A percentile compares a stretch with the other conserved stretches of the same genome.
These are phyloP conservation scores for Aspergillus campestris DNA, from an alignment of 495 filamentous ascomycete genomes.

Conservation along the genomic window DNA sequence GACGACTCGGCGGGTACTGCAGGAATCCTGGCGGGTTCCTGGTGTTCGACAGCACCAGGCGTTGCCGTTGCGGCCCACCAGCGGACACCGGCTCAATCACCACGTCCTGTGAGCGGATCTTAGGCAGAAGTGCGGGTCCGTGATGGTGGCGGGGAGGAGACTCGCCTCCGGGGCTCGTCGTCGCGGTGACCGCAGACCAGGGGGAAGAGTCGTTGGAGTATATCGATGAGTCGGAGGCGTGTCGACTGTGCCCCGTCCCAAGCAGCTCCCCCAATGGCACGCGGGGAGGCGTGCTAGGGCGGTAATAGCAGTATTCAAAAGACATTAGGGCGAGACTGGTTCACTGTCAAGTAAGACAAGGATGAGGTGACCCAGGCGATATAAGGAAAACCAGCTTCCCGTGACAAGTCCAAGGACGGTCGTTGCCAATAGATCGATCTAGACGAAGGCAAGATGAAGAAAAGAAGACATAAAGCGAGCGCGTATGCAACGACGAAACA, in stretches of 20 bases:
- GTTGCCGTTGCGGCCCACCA: slow-evolving; percentile 38
- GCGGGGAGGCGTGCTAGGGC: slow-evolving; percentile 39
- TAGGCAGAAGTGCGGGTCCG: slow-evolving; percentile 76
- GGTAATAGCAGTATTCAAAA: slow-evolving; percentile 36
- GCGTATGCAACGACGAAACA: slow-evolving; percentile 1
- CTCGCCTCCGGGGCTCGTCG: slow-evolving; percentile 60
- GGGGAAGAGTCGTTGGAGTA: slow-evolving; percentile 69
- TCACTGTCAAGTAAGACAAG: neutral
- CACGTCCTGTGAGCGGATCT: slow-evolving; percentile 81
- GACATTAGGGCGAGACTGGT: slow-evolving; percentile 30
- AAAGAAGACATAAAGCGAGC: slow-evolving; percentile 1
- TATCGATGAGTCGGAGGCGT: slow-evolving; percentile 39
- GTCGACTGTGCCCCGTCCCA: slow-evolving; percentile 33
- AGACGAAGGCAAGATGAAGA: neutral
- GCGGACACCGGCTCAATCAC: slow-evolving; percentile 48
- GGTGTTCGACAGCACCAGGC: slow-evolving; percentile 49
- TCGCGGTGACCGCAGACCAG: slow-evolving; percentile 61
- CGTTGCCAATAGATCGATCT: slow-evolving; percentile 1
- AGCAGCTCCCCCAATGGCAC: slow-evolving; percentile 22
- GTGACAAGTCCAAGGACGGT: slow-evolving; percentile 1
- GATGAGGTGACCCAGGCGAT: neutral
- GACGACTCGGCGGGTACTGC: slow-evolving; percentile 31
- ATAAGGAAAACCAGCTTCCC: slow-evolving; percentile 20
- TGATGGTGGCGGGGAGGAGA: slow-evolving; percentile 67
- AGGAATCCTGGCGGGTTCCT: slow-evolving; percentile 41